These are phyloP conservation scores for Aspergillus oerlinghausenensis DNA, from an alignment of 2,329 filamentous ascomycete species.

Conservation along the genomic window DNA sequence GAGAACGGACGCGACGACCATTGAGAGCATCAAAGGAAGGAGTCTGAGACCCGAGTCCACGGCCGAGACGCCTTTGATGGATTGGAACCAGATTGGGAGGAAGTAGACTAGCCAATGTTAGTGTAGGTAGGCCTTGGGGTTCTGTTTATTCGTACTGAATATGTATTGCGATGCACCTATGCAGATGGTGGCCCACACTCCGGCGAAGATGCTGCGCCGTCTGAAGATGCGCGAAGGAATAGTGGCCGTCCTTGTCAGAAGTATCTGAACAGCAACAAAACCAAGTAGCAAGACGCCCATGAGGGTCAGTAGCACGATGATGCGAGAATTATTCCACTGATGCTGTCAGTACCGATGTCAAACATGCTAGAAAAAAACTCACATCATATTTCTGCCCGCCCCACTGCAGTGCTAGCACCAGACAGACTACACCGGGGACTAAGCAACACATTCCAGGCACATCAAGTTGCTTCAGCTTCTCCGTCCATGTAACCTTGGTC, in stretches of 20 bases:
- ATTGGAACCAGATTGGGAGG: background rate
- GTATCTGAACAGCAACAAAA: slow-evolving; percentile 3
- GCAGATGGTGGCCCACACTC: slow-evolving; percentile 2
- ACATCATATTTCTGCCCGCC: background rate
- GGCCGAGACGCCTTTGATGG: background rate
- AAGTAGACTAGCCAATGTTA: background rate
- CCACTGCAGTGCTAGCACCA: background rate
- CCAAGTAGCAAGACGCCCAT: background rate
- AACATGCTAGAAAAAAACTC: background rate
- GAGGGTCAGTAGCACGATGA: background rate
- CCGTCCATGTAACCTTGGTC: background rate
- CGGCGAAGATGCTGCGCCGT: slow-evolving; percentile 9
- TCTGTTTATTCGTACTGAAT: background rate
- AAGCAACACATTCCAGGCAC: background rate
- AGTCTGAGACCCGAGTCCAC: background rate
- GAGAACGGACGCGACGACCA: background rate
- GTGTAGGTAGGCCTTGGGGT: background rate
- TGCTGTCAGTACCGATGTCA: background rate
- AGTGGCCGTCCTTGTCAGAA: slow-evolving; percentile 5
- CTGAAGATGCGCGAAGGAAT: slow-evolving; percentile 13
- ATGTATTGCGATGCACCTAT: background rate
- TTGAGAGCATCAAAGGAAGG: background rate
- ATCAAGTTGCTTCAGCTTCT: background rate
- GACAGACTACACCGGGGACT: background rate
- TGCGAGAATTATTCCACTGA: background rate